Percentiles rank a stretch among this genome's conserved stretches.
phyloP scores from a whole-genome alignment of 2,329 filamentous ascomycete genomes.

The Alternaria alternata region DNA sequence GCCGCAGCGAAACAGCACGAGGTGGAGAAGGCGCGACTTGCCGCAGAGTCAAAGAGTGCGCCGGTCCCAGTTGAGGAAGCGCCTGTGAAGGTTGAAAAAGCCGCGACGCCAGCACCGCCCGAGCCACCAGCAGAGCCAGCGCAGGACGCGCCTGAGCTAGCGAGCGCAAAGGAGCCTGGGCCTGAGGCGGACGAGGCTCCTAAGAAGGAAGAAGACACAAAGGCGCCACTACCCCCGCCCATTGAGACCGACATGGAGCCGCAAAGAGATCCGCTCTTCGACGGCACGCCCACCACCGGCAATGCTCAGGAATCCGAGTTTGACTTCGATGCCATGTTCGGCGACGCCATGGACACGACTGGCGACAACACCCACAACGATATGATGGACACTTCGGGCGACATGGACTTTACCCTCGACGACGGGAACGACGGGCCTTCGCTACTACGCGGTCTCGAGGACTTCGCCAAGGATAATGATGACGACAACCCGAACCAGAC shows the following conservation, averaged over 20 bases:
- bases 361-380: slow-evolving; percentile 29
- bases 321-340: slow-evolving; percentile 51
- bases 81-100: slow-evolving; percentile 25
- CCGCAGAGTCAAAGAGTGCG: slow-evolving; percentile 36
- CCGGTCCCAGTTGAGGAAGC: slow-evolving; percentile 14
- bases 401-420: slow-evolving; percentile 47
- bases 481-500: slow-evolving; percentile 25
- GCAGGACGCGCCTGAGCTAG: slow-evolving; percentile 15
- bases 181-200: slow-evolving; percentile 16
- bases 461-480: slow-evolving; percentile 43
- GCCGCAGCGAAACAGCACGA: slow-evolving; percentile 43
- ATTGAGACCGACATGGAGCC: slow-evolving; percentile 27
- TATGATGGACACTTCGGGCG: slow-evolving; percentile 37
- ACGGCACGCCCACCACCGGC: slow-evolving; percentile 39
- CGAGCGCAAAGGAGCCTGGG: slow-evolving; percentile 19
- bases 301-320: slow-evolving; percentile 48
- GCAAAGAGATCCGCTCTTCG: slow-evolving; percentile 41
- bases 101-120: slow-evolving; percentile 18
- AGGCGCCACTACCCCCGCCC: slow-evolving; percentile 14
- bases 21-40: slow-evolving; percentile 42
- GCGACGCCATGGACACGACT: slow-evolving; percentile 38
- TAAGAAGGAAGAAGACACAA: slow-evolving; percentile 24
- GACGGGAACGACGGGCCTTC: slow-evolving; percentile 38
- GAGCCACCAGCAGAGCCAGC: slow-evolving; percentile 13
- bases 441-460: slow-evolving; percentile 48